Base-by-base conservation (phyloP, 768 basidiomycete genomes). In the Trametes sanguinea region DNA sequence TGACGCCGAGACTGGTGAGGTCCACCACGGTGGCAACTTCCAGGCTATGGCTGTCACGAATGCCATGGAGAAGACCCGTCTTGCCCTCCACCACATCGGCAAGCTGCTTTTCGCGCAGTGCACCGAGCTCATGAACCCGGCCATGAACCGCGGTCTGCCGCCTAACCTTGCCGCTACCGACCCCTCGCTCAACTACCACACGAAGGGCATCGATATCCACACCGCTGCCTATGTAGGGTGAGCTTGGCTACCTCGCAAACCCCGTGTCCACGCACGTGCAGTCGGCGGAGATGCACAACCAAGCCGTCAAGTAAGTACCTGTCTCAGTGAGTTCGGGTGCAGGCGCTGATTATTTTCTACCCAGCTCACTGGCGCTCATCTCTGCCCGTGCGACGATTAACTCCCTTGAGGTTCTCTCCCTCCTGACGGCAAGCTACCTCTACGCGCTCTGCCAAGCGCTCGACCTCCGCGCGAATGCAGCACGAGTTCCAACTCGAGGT, bases 271-370 rank as follows among this genome's bases (percentile, higher is more conserved):
- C 90, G 0, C 88, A 90, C 66, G 85, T 92, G 51, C 91, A 94
- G 68, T 89, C 88, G 2, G 92, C 92, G 1, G 92, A 95, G 76
- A 92, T 94, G 89, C 90, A 93, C 71, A 95, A 95, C 67, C 93
- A 95, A 73, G 89, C 93, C 46, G 84, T 95, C 74, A 95, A 95
- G 90, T 92, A 65, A 62, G 89, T 78, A 44, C 47, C 29, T 4
- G 10, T 2, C 43, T 22, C 14, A 10, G 52, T 46, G 14, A 4
- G 30, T 42, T 6, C 8, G 16, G 51, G n/a, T 53, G 17, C 44
- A 46, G 35, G 7, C 65, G 9, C 61, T 71, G 17, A 70, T 63
- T 40, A 46, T 54, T 65, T 45, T 44, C 64, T 39, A 54, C 57
- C 33, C 66, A 92, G 90, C 73, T 94, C 92, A 5, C 79, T 95